Percentiles rank a stretch among this genome's conserved stretches.
Conservation (phyloP, 2,329 filamentous ascomycete species). For the Juglanconis oblonga region DNA sequence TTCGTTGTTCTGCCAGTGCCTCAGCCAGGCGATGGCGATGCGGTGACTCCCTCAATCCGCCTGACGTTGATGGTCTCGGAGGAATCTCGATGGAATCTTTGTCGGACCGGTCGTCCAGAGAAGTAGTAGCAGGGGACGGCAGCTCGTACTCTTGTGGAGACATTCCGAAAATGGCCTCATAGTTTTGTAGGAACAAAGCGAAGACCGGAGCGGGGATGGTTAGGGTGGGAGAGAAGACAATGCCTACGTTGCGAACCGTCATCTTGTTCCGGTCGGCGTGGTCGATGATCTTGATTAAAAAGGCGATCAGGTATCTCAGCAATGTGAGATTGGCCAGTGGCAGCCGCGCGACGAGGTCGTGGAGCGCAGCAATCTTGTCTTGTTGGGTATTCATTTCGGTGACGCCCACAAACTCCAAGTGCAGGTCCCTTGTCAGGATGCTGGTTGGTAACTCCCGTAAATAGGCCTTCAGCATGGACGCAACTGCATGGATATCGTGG, state of each 20-base stretch:
- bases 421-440: conserved; percentile 85
- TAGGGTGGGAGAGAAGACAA: conserved; percentile 94
- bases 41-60: conserved; percentile 42
- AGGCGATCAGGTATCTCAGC: conserved; percentile 79
- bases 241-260: conserved; percentile 95
- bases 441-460: conserved; percentile 87
- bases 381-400: conserved; percentile 72
- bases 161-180: conserved; percentile 77
- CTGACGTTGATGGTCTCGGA: conserved; percentile 48
- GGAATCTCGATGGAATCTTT: conserved; percentile 21
- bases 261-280: conserved; percentile 93
- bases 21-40: conserved; percentile 49
- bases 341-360: conserved; percentile 74
- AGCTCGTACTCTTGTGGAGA: conserved; percentile 63
- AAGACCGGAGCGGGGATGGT: conserved; percentile 96
- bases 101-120: conserved; percentile 24
- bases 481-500: conserved; percentile 94
- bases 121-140: conserved; percentile 39
- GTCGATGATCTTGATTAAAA: conserved; percentile 88
- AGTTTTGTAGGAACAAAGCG: conserved; percentile 89
- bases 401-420: conserved; percentile 81
- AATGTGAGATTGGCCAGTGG: conserved; percentile 79
- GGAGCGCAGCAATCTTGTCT: conserved; percentile 75
- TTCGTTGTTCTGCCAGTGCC: conserved; percentile 31
- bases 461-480: conserved; percentile 90